Conservation (phyloP, 352 stramenopile genomes). For the Globisporangium paroecandrum region DNA sequence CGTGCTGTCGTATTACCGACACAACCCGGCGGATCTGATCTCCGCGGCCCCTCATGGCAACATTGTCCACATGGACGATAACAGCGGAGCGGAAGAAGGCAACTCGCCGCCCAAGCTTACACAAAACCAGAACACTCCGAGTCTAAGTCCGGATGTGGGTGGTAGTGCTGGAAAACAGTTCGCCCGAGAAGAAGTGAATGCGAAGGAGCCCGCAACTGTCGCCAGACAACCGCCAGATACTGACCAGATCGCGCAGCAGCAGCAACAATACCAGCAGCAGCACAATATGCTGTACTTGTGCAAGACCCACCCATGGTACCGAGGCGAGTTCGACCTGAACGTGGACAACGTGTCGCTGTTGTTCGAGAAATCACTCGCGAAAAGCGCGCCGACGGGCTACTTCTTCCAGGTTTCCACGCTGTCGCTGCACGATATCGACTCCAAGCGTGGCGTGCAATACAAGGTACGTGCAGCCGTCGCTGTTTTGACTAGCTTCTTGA, state of each 20-base stretch:
- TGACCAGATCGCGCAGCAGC: constrained; percentile 12
- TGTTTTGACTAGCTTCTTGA: neutral
- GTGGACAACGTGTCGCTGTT: constrained; percentile 70
- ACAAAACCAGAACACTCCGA: neutral
- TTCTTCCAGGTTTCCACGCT: constrained; percentile 85
- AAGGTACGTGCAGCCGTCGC: constrained; percentile 42
- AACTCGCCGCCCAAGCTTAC: neutral
- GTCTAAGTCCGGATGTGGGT: neutral
- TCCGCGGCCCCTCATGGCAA: constrained; percentile 53
- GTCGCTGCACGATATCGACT: constrained; percentile 72
- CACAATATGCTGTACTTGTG: constrained; percentile 71
- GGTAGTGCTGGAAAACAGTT: neutral
- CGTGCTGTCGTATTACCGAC: constrained; percentile 77
- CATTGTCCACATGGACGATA: constrained; percentile 66
- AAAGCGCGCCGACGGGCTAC: constrained; percentile 73
- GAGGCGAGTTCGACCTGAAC: constrained; percentile 72
- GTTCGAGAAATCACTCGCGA: constrained; percentile 77
- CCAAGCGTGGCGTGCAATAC: constrained; percentile 79
- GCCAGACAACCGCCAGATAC: neutral
- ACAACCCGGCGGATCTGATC: constrained; percentile 77
- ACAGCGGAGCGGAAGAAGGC: constrained; percentile 17
- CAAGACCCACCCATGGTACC: constrained; percentile 77
- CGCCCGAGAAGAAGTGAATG: constrained; percentile 1
- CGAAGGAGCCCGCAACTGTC: neutral
- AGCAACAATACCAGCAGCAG: constrained; percentile 36